Conservation (phyloP, 2,329 filamentous ascomycete genomes). For the Lecanicillium sp. region DNA sequence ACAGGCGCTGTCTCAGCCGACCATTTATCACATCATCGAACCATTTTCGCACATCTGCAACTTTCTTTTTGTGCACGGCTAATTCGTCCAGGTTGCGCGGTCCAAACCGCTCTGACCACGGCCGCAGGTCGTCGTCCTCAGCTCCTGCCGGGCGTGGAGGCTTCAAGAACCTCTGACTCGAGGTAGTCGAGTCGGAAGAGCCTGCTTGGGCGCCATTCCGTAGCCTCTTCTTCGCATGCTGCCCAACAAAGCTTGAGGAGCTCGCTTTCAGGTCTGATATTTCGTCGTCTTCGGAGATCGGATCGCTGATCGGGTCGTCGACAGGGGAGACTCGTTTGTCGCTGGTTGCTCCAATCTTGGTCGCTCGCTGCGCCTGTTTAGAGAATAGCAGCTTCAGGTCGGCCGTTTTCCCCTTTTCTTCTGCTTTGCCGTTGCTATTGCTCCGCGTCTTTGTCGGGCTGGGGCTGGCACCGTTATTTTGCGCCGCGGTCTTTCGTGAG, state of each 20-base stretch:
- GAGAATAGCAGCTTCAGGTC: slow-evolving; percentile 55
- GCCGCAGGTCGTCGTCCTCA: slow-evolving; percentile 51
- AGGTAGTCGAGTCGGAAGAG: slow-evolving; percentile 17
- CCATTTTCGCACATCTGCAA: slow-evolving; percentile 78
- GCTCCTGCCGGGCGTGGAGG: slow-evolving; percentile 26
- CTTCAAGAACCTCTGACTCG: slow-evolving; percentile 46
- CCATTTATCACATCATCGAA: slow-evolving; percentile 66
- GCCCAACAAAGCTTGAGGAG: slow-evolving; percentile 46
- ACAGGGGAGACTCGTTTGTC: slow-evolving; percentile 22
- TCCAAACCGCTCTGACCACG: slow-evolving; percentile 83
- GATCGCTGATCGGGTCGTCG: slow-evolving; percentile 46
- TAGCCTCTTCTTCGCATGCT: slow-evolving; percentile 47
- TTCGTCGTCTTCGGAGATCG: slow-evolving; percentile 55
- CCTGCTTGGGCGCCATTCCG: slow-evolving; percentile 24
- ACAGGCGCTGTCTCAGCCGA: slow-evolving; percentile 58
- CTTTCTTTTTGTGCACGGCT: slow-evolving; percentile 91
- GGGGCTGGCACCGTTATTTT: slow-evolving; percentile 22
- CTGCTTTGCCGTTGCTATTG: slow-evolving; percentile 23
- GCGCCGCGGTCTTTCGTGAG: slow-evolving; percentile 17
- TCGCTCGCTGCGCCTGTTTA: slow-evolving; percentile 47
- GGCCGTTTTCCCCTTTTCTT: slow-evolving; percentile 45
- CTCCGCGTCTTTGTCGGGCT: slow-evolving; percentile 32
- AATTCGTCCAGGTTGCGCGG: slow-evolving; percentile 72
- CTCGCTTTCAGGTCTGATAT: slow-evolving; percentile 43
- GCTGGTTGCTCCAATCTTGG: slow-evolving; percentile 22